Percentiles rank a stretch among this genome's conserved stretches.
phyloP scores from a whole-genome alignment of 192 early-diverging fungal species.

The Helicostylum pulchrum region DNA sequence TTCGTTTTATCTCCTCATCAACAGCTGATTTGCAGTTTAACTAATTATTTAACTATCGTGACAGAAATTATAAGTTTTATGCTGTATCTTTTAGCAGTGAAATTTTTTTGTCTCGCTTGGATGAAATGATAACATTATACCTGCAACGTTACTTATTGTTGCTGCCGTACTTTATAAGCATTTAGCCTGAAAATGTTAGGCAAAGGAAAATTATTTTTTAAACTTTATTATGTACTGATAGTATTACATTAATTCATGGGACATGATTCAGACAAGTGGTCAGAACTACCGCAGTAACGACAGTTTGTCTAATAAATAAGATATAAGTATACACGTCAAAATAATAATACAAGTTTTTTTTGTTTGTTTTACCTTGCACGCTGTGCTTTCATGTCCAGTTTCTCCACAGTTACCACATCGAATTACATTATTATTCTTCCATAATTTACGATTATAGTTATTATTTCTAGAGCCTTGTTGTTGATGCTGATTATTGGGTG shows the following conservation, averaged over 20 bases:
- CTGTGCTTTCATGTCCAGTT: constrained; percentile 43
- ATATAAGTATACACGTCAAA: neutral
- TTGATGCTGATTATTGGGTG: neutral
- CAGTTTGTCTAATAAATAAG: constrained; percentile 9
- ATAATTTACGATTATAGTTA: neutral
- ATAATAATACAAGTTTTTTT: neutral
- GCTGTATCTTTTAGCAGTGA: too few species aligned
- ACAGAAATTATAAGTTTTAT: too few species aligned
- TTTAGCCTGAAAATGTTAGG: too few species aligned
- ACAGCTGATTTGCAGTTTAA: too few species aligned
- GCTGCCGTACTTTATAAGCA: too few species aligned
- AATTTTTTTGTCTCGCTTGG: too few species aligned
- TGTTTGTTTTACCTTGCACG: constrained; percentile 38
- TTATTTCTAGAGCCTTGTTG: constrained; percentile 10
- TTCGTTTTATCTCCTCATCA: too few species aligned
- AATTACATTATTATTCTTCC: constrained; percentile 10
- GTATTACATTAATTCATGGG: neutral
- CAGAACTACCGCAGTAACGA: constrained; percentile 25
- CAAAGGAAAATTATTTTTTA: too few species aligned
- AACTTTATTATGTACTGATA: neutral
- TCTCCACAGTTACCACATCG: constrained; percentile 53
- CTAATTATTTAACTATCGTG: too few species aligned
- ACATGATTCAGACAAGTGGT: constrained; percentile 26
- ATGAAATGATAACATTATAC: too few species aligned
- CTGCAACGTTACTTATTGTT: too few species aligned